phyloP scores from a whole-genome alignment of 202 grass and related monocot genomes.

The Hordeum pubiflorum region DNA sequence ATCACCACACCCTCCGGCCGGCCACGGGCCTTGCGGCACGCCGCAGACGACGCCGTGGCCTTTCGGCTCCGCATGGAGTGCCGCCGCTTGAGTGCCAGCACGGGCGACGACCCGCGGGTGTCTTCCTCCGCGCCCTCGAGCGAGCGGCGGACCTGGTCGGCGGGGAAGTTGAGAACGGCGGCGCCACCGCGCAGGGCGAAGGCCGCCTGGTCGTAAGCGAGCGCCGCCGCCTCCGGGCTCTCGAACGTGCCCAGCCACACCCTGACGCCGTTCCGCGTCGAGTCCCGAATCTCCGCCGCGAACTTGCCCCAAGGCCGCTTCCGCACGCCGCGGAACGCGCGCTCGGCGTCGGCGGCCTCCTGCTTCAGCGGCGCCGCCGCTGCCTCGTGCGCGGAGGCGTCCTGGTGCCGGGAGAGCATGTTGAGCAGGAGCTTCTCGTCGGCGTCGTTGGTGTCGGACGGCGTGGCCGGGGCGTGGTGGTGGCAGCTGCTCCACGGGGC shows the following conservation, averaged over 20 bases:
- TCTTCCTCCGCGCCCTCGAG: constrained; percentile 10
- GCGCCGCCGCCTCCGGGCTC: constrained; percentile 25
- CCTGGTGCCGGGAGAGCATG: too few relatives aligned
- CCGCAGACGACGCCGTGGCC: too few relatives aligned
- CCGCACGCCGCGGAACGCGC: constrained; percentile 48
- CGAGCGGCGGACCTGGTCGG: constrained; percentile 43
- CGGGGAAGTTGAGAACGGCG: constrained; percentile 55
- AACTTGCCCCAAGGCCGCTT: constrained; percentile 65
- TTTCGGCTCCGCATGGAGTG: constrained; percentile 35
- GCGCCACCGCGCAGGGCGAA: constrained; percentile 37
- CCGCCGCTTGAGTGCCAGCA: constrained; percentile 53
- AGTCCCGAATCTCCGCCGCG: constrained; percentile 70
- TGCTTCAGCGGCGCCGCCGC: too few relatives aligned
- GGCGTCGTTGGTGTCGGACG: too few relatives aligned
- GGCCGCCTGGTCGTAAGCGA: constrained; percentile 55
- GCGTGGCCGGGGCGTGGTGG: too few relatives aligned
- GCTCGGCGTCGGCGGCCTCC: not conserved
- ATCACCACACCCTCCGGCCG: too few relatives aligned
- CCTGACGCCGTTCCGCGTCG: constrained; percentile 47
- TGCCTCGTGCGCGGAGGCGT: too few relatives aligned
- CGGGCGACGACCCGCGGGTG: constrained; percentile 19
- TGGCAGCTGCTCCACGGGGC: too few relatives aligned
- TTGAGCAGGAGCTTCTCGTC: too few relatives aligned
- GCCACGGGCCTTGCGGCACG: too few relatives aligned
- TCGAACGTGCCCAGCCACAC: constrained; percentile 34